Evolutionary conservation across 2,329 filamentous ascomycete species (phyloP).

Genomic region (Whalleya microplaca): DNA sequence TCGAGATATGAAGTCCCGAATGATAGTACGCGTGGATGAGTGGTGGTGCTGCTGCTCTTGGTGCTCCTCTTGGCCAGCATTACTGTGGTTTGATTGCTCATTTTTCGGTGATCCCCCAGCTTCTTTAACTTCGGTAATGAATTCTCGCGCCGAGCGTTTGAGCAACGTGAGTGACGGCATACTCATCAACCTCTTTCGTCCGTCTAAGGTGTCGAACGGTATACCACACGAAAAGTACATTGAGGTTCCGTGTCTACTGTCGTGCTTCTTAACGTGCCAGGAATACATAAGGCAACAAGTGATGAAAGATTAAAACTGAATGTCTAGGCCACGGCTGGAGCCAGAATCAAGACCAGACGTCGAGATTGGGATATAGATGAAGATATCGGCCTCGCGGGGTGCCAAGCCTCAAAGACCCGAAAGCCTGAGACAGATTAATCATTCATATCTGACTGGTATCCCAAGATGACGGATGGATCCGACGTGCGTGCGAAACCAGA

Average conservation of each 20-base stretch:
- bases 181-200: conserved; percentile 15
- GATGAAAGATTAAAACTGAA: not conserved
- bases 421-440: conserved; percentile 18
- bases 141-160: conserved; percentile 29
- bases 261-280: conserved; percentile 10
- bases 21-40: conserved; percentile 20
- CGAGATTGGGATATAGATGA: conserved; percentile 6
- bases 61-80: conserved; percentile 14
- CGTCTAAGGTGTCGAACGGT: conserved; percentile 18
- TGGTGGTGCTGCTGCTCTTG: conserved; percentile 14
- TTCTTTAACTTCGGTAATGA: conserved; percentile 29
- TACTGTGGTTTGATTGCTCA: conserved; percentile 3
- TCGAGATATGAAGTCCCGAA: conserved; percentile 31
- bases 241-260: conserved; percentile 16
- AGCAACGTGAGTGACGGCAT: conserved; percentile 33
- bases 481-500: conserved; percentile 19
- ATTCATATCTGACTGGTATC: conserved; percentile 14
- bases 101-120: conserved; percentile 1
- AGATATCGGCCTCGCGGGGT: conserved; percentile 4
- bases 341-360: conserved; percentile 13
- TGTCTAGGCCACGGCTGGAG: conserved; percentile 11
- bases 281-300: not conserved
- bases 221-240: conserved; percentile 22
- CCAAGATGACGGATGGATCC: conserved; percentile 19
- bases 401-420: conserved; percentile 8